A percentile compares a stretch with the other conserved stretches of the same genome.
Evolutionary conservation across 2,329 filamentous ascomycete species (phyloP).

Genomic region (Dothidotthia symphoricarpi): DNA sequence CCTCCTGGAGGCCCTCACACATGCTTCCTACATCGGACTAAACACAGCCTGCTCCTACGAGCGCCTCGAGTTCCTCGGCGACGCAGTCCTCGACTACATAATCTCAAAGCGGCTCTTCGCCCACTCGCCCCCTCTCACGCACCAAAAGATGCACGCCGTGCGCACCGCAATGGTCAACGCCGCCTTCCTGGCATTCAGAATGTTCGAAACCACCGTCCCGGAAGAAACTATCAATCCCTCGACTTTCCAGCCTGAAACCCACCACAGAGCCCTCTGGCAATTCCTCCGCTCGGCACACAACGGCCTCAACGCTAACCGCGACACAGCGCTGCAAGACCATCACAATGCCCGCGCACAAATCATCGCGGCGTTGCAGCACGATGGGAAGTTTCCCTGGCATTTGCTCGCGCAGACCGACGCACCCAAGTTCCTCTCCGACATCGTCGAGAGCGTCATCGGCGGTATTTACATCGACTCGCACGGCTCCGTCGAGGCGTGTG

Average conservation of each 20-base stretch:
- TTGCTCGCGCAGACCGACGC: slow-evolving; percentile 59
- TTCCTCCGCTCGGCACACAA: slow-evolving; percentile 63
- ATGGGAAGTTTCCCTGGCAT: slow-evolving; percentile 71
- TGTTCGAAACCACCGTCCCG: slow-evolving; percentile 56
- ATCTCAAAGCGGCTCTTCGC: slow-evolving; percentile 64
- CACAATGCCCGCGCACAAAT: slow-evolving; percentile 52
- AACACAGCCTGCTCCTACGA: slow-evolving; percentile 59
- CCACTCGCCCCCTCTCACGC: slow-evolving; percentile 49
- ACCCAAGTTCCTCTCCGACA: slow-evolving; percentile 33
- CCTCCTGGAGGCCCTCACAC: slow-evolving; percentile 77
- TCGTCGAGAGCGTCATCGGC: slow-evolving; percentile 77
- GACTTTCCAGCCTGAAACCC: slow-evolving; percentile 28
- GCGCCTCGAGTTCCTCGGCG: slow-evolving; percentile 83
- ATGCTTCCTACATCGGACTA: slow-evolving; percentile 58
- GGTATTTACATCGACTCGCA: slow-evolving; percentile 76
- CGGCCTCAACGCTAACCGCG: slow-evolving; percentile 52
- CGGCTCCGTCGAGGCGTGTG: slow-evolving; percentile 48
- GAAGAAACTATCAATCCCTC: slow-evolving; percentile 37
- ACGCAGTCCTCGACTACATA: slow-evolving; percentile 78
- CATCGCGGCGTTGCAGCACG: slow-evolving; percentile 49
- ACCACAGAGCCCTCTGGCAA: slow-evolving; percentile 58
- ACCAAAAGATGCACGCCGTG: slow-evolving; percentile 70
- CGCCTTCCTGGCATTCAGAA: slow-evolving; percentile 74
- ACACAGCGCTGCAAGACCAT: slow-evolving; percentile 49
- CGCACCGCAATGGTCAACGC: slow-evolving; percentile 77